Evolutionary conservation across 805 yeast species (phyloP), one percentile per base, ranked within the genome.

Genomic region (Scheffersomyces ergatensis): DNA sequence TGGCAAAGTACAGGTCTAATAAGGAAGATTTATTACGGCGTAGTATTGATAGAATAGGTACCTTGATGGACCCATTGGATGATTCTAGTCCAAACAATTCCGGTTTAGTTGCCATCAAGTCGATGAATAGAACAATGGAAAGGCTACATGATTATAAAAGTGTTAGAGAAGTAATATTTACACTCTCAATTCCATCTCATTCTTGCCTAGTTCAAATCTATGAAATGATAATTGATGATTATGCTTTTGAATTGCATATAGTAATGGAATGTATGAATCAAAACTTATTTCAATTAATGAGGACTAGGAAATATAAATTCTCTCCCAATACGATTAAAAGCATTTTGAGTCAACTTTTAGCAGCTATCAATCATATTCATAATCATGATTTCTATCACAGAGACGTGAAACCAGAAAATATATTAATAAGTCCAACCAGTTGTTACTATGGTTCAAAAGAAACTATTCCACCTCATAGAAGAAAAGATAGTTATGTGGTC

Each of bases 361-460:
- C 77, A 41, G 99, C 93, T 3, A 72, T 90, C 21, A 76, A 80
- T 42, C 97, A 92, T 60, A 89, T 92, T 40, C 99, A 88, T 54
- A 58, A 62, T 20, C 66, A 72, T 50, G 76, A 77, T 9, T 87
- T 73, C 54, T 83, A 83, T 54, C 98, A 92, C 60, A 76, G 99
- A 42, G 99, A 92, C 67, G 74, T 92, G 36, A 92, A 92, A 62
- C 98, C 99, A 0, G 97, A 92, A 55, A 92, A 92, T 61, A 83
- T 92, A 19, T 74, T 92, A 49, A 78, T 90, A 4, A 71, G 82
- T 27, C 79, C 82, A 17, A 63, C 83, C 5, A 60, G 64, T 30
- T 72, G 72, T 37, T 84, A 75, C 53, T 83, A 76, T 57, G 77
- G 77, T 2, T 49, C 62, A 9, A 60, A 54, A 36, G 53, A 48